phyloP scores from a whole-genome alignment of 2,329 filamentous ascomycete species.

The Chrysosphaeria jannelii region DNA sequence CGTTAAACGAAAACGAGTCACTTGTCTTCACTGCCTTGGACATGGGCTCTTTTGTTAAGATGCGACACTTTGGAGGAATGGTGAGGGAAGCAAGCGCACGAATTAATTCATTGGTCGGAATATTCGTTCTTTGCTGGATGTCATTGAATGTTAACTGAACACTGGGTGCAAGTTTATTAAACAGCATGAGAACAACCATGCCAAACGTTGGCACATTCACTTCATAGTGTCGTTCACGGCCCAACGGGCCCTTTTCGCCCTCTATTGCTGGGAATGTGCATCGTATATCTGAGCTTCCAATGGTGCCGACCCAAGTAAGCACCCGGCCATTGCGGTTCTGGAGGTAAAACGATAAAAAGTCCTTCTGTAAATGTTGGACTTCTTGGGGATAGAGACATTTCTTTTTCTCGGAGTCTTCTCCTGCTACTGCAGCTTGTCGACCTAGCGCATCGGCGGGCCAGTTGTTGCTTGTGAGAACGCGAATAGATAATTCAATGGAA shows the following conservation, averaged over 20 bases:
- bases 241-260: conserved; percentile 29
- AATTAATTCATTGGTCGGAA: conserved; percentile 41
- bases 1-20: conserved; percentile 61
- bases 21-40: conserved; percentile 46
- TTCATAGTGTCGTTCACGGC: conserved; percentile 49
- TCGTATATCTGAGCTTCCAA: conserved; percentile 60
- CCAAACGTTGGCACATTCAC: conserved; percentile 77
- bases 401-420: neutral
- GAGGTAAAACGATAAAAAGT: conserved; percentile 71
- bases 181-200: conserved; percentile 70
- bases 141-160: conserved; percentile 30
- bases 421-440: conserved; percentile 10
- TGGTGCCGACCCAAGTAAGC: conserved; percentile 47
- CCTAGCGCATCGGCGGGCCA: conserved; percentile 85
- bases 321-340: conserved; percentile 65
- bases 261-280: conserved; percentile 44
- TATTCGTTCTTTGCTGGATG: conserved; percentile 56
- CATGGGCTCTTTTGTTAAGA: conserved; percentile 54
- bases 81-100: conserved; percentile 57
- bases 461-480: conserved; percentile 70
- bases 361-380: conserved; percentile 46
- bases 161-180: conserved; percentile 39
- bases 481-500: conserved; percentile 52
- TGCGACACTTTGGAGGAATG: conserved; percentile 52
- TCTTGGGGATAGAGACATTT: conserved; percentile 45